A percentile compares a stretch with the other conserved stretches of the same genome.
These are phyloP conservation scores for Sarocladiaceae sp. DNA, from an alignment of 2,329 filamentous ascomycete species.

Conservation along the genomic window DNA sequence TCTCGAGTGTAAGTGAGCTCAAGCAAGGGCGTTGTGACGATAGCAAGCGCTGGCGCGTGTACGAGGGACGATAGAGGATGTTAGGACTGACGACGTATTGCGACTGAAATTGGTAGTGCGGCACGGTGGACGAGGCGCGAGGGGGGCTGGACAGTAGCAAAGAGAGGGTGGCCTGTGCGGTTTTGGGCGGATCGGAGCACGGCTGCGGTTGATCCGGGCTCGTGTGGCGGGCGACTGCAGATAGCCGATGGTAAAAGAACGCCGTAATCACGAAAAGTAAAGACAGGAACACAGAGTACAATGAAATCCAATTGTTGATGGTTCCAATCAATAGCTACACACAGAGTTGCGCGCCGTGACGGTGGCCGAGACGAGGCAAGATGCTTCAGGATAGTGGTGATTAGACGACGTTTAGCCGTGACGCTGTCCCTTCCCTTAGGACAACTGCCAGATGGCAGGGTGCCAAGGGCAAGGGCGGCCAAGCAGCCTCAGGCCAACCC, in stretches of 20 bases:
- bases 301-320: neutral
- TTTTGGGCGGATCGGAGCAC: neutral
- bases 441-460: neutral
- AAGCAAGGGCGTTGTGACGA: slow-evolving; percentile 15
- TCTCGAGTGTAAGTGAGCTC: slow-evolving; percentile 3
- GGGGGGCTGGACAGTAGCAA: slow-evolving; percentile 12
- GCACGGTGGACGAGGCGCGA: slow-evolving; percentile 18
- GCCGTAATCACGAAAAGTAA: neutral
- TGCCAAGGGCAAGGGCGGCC: neutral
- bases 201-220: slow-evolving; percentile 4
- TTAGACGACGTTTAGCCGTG: slow-evolving; percentile 6
- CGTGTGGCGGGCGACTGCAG: neutral
- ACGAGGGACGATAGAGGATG: slow-evolving; percentile 24
- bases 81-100: slow-evolving; percentile 30
- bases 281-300: neutral
- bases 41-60: slow-evolving; percentile 9
- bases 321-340: neutral
- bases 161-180: slow-evolving; percentile 18
- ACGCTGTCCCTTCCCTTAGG: neutral
- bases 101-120: slow-evolving; percentile 36
- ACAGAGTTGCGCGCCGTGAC: neutral
- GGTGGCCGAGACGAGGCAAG: neutral
- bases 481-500: slow-evolving; percentile 7
- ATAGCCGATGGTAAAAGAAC: neutral
- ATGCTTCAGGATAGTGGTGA: neutral